Base-by-base conservation (phyloP, 1,284 basidiomycete species). In the Uromyces viciae-fabae region DNA sequence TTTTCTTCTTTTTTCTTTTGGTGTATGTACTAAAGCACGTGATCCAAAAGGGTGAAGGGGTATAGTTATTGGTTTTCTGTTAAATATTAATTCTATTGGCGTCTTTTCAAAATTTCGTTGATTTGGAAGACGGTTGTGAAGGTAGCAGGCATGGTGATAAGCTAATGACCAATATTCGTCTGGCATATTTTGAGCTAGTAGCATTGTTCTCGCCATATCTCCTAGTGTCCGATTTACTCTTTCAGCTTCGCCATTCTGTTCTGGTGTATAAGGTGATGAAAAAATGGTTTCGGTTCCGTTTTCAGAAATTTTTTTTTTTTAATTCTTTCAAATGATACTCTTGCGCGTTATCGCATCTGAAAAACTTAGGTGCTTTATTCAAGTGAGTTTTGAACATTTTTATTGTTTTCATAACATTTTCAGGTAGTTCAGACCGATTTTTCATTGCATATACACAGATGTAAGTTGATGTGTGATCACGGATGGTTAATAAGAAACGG, bases 201-300 rank as follows among this genome's bases (percentile, higher is more conserved):
- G 25, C 66, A 69, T 69, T 2, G 66, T 69, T 3, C 66, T 42
- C 2, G 66, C 42, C 66, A 69, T 69, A 22, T 69, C 25, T 2
- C 66, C 66, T 25, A 68, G 36, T 42, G 64, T 68, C 5, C 64
- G 15, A 33, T 68, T 68, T 2, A 42, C 38, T 9, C 64, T 40
- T 42, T 68, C 64, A 42, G 64, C 64, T 25, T 68, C 40, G 7
- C 64, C 64, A 15, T 69, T 69, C 22, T 69, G 38, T 42, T 69
- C 36, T 1, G 66, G 66, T 9, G 25, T 31, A 31, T 69, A 69
- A 33, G 66, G 66, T 1, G 66, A 0, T 1, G 33, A 3, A 40
- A 40, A 31, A 17, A 2, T 31, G 40, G n/a, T 31, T 46, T 49
- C 1, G 49, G 40, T 17, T 1, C 2, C 15, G 25, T 46, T n/a